phyloP scores from a whole-genome alignment of 805 yeast species.

The Komagataella ulmi region DNA sequence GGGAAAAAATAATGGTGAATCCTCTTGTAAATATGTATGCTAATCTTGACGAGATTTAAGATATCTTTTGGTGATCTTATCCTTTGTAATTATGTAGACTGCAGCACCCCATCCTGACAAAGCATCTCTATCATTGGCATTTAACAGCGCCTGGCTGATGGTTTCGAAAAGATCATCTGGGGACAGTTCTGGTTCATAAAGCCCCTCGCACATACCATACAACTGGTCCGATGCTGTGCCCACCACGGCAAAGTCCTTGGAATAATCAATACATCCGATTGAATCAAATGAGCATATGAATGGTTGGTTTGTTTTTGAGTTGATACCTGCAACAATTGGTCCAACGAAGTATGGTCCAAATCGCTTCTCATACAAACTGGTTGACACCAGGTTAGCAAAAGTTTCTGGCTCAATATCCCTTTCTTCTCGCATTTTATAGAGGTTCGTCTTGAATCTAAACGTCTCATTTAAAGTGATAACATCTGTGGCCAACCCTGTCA shows the following conservation, averaged over 20 bases:
- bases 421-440: conserved; percentile 86
- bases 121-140: conserved; percentile 96
- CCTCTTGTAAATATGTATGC: conserved; percentile 3
- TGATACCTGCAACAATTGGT: conserved; percentile 91
- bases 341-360: conserved; percentile 96
- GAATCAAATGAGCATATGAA: conserved; percentile 91
- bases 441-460: conserved; percentile 73
- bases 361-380: conserved; percentile 81
- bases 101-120: conserved; percentile 98
- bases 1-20: background rate
- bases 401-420: conserved; percentile 86
- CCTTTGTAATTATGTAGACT: conserved; percentile 85
- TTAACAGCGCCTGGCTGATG: conserved; percentile 82
- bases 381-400: conserved; percentile 83
- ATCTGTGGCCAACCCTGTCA: conserved; percentile 93
- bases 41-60: conserved; percentile 94
- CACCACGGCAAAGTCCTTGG: conserved; percentile 86
- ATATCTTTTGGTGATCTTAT: conserved; percentile 75
- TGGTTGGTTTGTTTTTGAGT: conserved; percentile 72
- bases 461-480: conserved; percentile 74
- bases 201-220: conserved; percentile 96
- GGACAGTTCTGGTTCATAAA: conserved; percentile 87
- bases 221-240: conserved; percentile 97
- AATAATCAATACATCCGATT: conserved; percentile 92
- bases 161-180: conserved; percentile 96